Evolutionary conservation across 768 basidiomycete species (phyloP), one percentile per base, ranked within the genome.

Genomic region (Serpula lacrymans): DNA sequence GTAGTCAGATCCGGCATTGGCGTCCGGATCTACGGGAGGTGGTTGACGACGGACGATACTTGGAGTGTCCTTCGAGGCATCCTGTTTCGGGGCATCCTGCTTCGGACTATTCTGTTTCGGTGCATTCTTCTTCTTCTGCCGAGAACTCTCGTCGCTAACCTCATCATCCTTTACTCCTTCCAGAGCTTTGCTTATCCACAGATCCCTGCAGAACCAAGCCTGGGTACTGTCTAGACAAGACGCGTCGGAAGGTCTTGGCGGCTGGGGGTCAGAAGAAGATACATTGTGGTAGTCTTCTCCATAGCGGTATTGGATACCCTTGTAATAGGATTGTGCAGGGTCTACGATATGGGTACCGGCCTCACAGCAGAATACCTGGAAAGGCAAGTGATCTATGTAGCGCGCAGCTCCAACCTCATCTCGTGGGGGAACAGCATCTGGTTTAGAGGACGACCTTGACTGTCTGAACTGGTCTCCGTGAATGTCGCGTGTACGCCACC

Each of bases 301-400:
- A 2, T 89, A 77, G 34, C 93, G 86, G 60, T 99, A 99, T 0
- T 56, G 56, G 50, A 99, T 75, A 30, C 88, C 89, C 29, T 81
- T 81, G 71, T 99, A 99, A 70, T 98, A 99, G 1, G 92, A 88
- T 60, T 97, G 94, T 24, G 76, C 77, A 9, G 96, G 96, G 58
- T 99, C 96, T 48, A 99, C 84, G 56, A 99, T 83, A 59, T 98
- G 96, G 1, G 92, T 94, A 5, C 96, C 96, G 1, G 92, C 86
- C 69, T 99, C 96, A 65, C 96, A 99, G 70, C 96, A 99, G 68
- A 96, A 98, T 7, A 88, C 92, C 60, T 99, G 96, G 72, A 99
- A 97, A 4, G 96, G 96, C 2, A 98, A 78, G 55, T 99, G 94
- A 44, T 85, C 80, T 1, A 80, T 80, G 62, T 95, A 99, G 14